Percentiles rank a stretch among this genome's conserved stretches.
phyloP scores from a whole-genome alignment of 2,329 filamentous ascomycete species.

The Phaeosphaeria sp. region DNA sequence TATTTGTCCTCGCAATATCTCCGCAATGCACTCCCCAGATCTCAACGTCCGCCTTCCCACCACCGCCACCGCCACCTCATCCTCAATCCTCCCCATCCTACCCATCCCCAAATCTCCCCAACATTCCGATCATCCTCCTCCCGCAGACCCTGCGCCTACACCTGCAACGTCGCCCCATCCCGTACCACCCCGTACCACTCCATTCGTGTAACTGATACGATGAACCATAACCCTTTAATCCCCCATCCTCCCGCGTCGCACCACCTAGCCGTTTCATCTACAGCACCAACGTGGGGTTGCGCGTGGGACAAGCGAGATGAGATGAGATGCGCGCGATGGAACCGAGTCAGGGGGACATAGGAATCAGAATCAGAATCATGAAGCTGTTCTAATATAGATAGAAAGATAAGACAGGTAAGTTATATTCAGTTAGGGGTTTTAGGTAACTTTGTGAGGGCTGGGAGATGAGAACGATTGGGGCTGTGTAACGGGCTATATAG shows the following conservation, averaged over 20 bases:
- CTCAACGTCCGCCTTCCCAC: too few species aligned
- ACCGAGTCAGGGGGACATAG: neutral
- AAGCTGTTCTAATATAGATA: neutral
- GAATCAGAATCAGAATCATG: neutral
- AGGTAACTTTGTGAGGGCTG: neutral
- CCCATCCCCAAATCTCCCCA: neutral
- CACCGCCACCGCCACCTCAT: constrained; percentile 1
- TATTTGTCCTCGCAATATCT: too few species aligned
- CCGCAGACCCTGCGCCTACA: neutral
- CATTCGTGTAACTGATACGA: neutral
- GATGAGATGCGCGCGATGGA: too few species aligned
- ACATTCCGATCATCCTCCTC: neutral
- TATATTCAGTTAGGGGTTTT: neutral
- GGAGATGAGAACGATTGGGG: too few species aligned
- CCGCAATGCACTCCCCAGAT: too few species aligned
- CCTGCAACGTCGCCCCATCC: neutral
- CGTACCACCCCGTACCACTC: too few species aligned
- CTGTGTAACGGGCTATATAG: neutral
- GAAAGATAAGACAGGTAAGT: neutral
- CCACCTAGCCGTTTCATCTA: neutral
- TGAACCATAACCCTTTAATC: neutral
- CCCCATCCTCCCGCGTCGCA: neutral
- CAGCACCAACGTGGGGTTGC: neutral
- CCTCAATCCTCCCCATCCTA: neutral
- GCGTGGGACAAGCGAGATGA: neutral